phyloP scores from a whole-genome alignment of 2,329 filamentous ascomycete species.

The Venturia effusa region DNA sequence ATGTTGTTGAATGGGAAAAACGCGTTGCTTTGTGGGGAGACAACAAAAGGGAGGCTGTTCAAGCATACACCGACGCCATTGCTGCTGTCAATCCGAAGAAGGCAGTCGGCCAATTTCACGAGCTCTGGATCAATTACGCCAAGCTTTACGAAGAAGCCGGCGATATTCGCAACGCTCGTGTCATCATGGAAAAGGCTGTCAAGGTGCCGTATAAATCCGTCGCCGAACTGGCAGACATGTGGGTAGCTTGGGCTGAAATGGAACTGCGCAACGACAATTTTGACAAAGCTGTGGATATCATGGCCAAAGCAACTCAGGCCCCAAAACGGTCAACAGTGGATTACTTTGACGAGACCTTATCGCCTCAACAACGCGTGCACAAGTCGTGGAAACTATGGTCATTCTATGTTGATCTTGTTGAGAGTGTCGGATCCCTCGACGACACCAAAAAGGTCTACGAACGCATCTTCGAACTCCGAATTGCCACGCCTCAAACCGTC shows the following conservation, averaged over 20 bases:
- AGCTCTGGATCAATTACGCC: conserved; percentile 92
- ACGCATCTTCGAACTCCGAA: conserved; percentile 93
- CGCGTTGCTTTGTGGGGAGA: conserved; percentile 90
- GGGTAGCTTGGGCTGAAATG: conserved; percentile 99
- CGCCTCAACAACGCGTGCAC: conserved; percentile 91
- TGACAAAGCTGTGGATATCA: conserved; percentile 85
- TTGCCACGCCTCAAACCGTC: conserved; percentile 94
- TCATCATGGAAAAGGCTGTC: conserved; percentile 96
- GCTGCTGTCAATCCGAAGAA: conserved; percentile 89
- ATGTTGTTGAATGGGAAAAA: conserved; percentile 95
- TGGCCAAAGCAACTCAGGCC: conserved; percentile 95
- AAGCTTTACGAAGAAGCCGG: conserved; percentile 90
- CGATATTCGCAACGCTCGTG: conserved; percentile 71
- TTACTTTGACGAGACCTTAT: conserved; percentile 92
- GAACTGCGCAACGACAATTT: conserved; percentile 94
- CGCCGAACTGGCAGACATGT: conserved; percentile 93
- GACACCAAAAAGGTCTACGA: conserved; percentile 94
- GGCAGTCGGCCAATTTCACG: conserved; percentile 83
- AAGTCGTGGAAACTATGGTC: conserved; percentile 99
- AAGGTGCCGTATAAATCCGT: conserved; percentile 98
- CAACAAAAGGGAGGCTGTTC: conserved; percentile 81
- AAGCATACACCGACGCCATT: conserved; percentile 92
- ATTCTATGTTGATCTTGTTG: conserved; percentile 96
- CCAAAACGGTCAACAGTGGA: conserved; percentile 97
- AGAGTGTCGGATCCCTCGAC: conserved; percentile 82